Conservation (phyloP, 2,329 filamentous ascomycete genomes). For the Mycosphaerella sp. region DNA sequence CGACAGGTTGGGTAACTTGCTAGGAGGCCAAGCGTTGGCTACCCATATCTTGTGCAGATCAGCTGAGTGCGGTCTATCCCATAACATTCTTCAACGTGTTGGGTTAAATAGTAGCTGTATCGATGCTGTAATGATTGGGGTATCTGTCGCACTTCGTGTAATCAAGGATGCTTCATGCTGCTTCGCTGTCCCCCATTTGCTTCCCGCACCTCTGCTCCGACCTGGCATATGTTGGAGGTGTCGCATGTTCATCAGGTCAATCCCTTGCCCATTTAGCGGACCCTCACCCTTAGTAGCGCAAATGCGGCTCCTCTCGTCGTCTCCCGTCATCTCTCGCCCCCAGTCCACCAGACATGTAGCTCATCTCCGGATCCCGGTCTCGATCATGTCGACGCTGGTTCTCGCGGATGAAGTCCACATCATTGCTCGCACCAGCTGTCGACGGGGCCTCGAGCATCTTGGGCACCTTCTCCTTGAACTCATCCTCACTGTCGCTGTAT, state of each 20-base stretch:
- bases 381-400: slow-evolving; percentile 25
- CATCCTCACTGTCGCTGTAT: slow-evolving; percentile 33
- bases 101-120: background rate
- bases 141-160: slow-evolving; percentile 4
- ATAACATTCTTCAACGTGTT: background rate
- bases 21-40: background rate
- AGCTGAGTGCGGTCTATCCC: background rate
- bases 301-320: slow-evolving; percentile 9
- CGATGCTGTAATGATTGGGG: slow-evolving; percentile 1
- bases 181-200: background rate
- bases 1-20: background rate
- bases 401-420: slow-evolving; percentile 29
- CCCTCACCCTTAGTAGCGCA: background rate
- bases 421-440: slow-evolving; percentile 11
- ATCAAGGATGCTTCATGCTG: background rate
- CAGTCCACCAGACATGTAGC: slow-evolving; percentile 29
- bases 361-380: slow-evolving; percentile 25
- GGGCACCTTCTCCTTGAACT: slow-evolving; percentile 28
- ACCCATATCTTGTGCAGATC: background rate
- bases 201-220: background rate
- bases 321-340: slow-evolving; percentile 20
- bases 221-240: background rate
- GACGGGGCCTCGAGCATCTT: slow-evolving; percentile 34
- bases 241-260: background rate
- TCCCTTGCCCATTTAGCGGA: background rate